Evolutionary conservation across 2,329 filamentous ascomycete genomes (phyloP), one percentile per base, ranked within the genome.

Genomic region (Trichoderma endophyticum): DNA sequence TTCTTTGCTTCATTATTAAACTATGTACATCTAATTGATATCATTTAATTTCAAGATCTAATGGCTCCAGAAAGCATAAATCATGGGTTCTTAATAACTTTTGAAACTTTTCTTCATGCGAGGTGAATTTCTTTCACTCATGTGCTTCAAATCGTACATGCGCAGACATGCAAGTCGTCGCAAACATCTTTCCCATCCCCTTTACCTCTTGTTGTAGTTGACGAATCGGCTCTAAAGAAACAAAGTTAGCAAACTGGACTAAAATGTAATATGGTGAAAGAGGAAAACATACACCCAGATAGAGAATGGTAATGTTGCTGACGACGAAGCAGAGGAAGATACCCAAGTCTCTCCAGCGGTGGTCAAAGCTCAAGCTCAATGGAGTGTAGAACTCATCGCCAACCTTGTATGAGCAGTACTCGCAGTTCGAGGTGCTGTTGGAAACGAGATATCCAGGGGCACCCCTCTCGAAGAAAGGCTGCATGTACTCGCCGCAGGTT

Each of bases 271-370:
- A 54, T 3, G 26, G 57, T 11, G 21, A 54, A 59, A 9, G 12
- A 34, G 51, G 9, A 21, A 8, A 65, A 84, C 87, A 80, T 82
- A 89, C 87, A 57, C 86, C 88, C 61, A 83, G 8, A 68, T 88
- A 83, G 34, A 89, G 77, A 73, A 90, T 87, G 32, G 93, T 86
- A 77, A 96, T 78, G 80, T 97, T 97, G 78, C 91, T 94, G 15
- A 82, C 93, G 68, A 97, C 86, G 78, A 94, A 97, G 1, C 90
- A 91, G 36, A 88, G 76, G 75, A 91, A 91, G 73, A 97, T 97
- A 2, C 93, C 94, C 71, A 96, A 72, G 76, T 97, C 93, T 70
- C 94, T 88, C 94, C 94, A 97, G 18, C 94, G 84, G 74, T 92
- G 82, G 57, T 84, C 83, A 76, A 91, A 97, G 3, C 82, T 83